Conservation (phyloP, 306 rosid species). For the Chamaecrista fasciculata region DNA sequence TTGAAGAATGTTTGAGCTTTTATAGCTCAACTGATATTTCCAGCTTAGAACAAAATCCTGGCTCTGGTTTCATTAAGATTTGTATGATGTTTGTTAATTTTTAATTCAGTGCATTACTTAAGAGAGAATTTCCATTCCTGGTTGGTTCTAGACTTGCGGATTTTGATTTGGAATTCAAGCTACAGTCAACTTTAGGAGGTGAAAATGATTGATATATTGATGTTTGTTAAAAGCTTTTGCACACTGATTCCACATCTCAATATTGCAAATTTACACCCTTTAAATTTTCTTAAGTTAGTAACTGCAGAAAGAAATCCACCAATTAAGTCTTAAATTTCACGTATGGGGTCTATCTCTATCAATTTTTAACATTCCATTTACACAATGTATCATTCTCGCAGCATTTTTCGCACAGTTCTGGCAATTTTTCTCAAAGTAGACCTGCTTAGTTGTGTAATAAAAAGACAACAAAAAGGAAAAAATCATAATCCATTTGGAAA, state of each 20-base stretch:
- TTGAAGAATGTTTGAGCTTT: slow-evolving; percentile 73
- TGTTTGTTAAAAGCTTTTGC: neutral
- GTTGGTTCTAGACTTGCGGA: neutral
- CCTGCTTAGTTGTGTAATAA: neutral
- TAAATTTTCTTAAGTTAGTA: no score
- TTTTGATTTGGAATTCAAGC: slow-evolving; percentile 12
- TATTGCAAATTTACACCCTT: no score
- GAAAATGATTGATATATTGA: slow-evolving; percentile 2
- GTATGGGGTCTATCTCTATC: no score
- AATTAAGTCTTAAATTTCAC: no score
- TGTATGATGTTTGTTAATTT: slow-evolving; percentile 27
- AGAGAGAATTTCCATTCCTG: neutral
- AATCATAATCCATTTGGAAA: neutral
- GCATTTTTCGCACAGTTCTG: neutral
- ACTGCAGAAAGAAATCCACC: no score
- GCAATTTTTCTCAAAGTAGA: neutral
- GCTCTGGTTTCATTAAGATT: slow-evolving; percentile 13
- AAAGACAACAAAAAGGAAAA: no score
- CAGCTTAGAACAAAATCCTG: slow-evolving; percentile 36
- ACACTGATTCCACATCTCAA: neutral
- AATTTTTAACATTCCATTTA: no score
- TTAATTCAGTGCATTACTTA: neutral
- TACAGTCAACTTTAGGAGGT: neutral
- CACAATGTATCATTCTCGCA: neutral
- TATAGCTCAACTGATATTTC: slow-evolving; percentile 26